A percentile compares a stretch with the other conserved stretches of the same genome.
phyloP scores from a whole-genome alignment of 1,139 yeast genomes.

The Meyerozyma sp. region DNA sequence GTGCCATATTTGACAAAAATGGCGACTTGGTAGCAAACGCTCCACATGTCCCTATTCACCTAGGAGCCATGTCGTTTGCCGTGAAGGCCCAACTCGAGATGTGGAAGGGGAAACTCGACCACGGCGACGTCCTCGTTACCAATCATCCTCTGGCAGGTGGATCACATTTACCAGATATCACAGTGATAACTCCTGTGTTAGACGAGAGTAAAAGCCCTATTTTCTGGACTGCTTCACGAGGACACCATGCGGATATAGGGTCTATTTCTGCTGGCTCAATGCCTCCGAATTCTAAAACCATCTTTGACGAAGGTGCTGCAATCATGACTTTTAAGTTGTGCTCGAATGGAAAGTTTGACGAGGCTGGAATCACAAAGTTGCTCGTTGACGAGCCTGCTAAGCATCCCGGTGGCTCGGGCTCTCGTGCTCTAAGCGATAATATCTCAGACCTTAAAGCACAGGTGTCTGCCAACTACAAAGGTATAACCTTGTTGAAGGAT shows the following conservation, averaged over 20 bases:
- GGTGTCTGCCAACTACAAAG: slow-evolving; percentile 43
- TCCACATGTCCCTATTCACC: slow-evolving; percentile 82
- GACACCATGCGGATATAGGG: slow-evolving; percentile 47
- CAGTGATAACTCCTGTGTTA: slow-evolving; percentile 65
- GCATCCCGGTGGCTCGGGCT: slow-evolving; percentile 43
- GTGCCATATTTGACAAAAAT: slow-evolving; percentile 71
- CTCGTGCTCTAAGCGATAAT: slow-evolving; percentile 37
- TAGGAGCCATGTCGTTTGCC: slow-evolving; percentile 87
- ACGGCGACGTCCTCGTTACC: slow-evolving; percentile 72
- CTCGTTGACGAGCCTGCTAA: slow-evolving; percentile 40
- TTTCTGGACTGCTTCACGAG: slow-evolving; percentile 44
- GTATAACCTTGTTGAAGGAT: slow-evolving; percentile 29
- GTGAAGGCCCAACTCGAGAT: slow-evolving; percentile 59
- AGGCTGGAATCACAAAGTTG: slow-evolving; percentile 32
- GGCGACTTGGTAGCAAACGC: slow-evolving; percentile 84
- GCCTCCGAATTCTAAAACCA: slow-evolving; percentile 44
- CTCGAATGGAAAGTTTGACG: slow-evolving; percentile 33
- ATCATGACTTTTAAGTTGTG: slow-evolving; percentile 37
- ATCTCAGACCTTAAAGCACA: slow-evolving; percentile 46
- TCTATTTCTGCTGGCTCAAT: slow-evolving; percentile 42
- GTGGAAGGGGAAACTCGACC: slow-evolving; percentile 57
- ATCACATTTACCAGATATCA: slow-evolving; percentile 78
- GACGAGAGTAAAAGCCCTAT: slow-evolving; percentile 23
- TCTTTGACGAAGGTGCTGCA: slow-evolving; percentile 42
- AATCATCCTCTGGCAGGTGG: slow-evolving; percentile 83